Percentiles rank a stretch among this genome's conserved stretches.
Conservation (phyloP, 2,329 filamentous ascomycete genomes). For the Colletotrichum horii region DNA sequence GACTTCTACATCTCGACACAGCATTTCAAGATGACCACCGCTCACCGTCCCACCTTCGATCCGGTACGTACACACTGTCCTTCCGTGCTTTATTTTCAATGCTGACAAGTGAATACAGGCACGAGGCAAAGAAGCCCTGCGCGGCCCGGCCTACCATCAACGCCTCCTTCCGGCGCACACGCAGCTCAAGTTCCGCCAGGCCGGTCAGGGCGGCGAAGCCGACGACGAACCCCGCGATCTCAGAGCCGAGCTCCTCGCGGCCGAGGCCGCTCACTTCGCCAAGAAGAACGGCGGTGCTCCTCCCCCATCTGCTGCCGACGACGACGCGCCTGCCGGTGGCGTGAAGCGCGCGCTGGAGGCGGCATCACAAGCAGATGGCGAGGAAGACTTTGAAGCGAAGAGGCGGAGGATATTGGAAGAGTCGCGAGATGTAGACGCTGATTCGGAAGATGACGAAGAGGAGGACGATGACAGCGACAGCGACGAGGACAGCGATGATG, state of each 20-base stretch:
- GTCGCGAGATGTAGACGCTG: constrained; percentile 84
- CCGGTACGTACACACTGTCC: constrained; percentile 63
- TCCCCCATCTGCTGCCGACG: constrained; percentile 48
- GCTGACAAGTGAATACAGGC: constrained; percentile 57
- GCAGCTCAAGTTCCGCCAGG: constrained; percentile 83
- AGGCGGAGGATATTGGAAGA: constrained; percentile 87
- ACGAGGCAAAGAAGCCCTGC: constrained; percentile 90
- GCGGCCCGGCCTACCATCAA: constrained; percentile 94
- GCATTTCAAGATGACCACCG: constrained; percentile 62
- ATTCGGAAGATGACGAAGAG: constrained; percentile 69
- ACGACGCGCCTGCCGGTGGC: constrained; percentile 40
- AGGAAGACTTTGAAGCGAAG: constrained; percentile 80
- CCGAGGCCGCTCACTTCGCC: constrained; percentile 85
- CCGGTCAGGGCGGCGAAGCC: constrained; percentile 87
- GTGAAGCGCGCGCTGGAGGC: constrained; percentile 71
- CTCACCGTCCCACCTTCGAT: constrained; percentile 92
- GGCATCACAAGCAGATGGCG: constrained; percentile 44
- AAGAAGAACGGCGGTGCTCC: constrained; percentile 75
- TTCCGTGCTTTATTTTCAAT: not conserved
- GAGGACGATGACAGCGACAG: constrained; percentile 50
- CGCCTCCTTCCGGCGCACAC: constrained; percentile 93
- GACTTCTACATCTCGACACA: not conserved
- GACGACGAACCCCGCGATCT: constrained; percentile 77
- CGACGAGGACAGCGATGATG: constrained; percentile 77
- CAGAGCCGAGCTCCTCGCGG: constrained; percentile 85